A percentile compares a stretch with the other conserved stretches of the same genome.
These are phyloP conservation scores for Yamagishiella unicocca DNA, from an alignment of 139 green algal species.

Conservation along the genomic window DNA sequence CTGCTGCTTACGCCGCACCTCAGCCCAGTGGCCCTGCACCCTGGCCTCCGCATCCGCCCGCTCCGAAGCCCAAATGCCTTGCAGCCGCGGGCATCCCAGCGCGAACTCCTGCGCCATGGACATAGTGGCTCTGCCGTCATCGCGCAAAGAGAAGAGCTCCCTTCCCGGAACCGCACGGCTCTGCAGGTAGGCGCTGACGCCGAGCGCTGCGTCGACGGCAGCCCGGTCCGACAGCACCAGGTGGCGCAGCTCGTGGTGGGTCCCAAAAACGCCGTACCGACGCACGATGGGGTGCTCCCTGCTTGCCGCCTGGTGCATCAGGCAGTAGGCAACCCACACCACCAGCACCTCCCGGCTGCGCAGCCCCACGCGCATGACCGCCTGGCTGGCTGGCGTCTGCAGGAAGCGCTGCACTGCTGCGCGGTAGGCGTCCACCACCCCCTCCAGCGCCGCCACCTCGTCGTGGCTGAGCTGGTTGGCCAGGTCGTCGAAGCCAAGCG, in stretches of 20 bases:
- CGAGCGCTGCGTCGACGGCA: constrained; percentile 52
- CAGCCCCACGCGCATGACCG: constrained; percentile 56
- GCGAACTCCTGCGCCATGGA: constrained; percentile 50
- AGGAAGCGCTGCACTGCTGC: constrained; percentile 14
- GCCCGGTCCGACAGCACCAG: constrained; percentile 59
- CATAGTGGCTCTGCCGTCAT: constrained; percentile 48
- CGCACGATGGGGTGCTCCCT: constrained; percentile 29
- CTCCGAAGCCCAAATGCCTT: constrained; percentile 37
- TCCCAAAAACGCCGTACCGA: constrained; percentile 41
- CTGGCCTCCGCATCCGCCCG: constrained; percentile 32
- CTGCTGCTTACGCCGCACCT: constrained; percentile 61
- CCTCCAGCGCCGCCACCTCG: constrained; percentile 38
- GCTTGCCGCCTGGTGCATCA: constrained; percentile 5
- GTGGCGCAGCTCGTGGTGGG: constrained; percentile 59
- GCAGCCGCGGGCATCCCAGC: not conserved
- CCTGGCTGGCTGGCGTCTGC: not conserved
- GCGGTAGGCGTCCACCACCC: constrained; percentile 58
- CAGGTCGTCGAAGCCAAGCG: not conserved
- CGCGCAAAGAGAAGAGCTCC: constrained; percentile 39
- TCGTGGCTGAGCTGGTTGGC: not conserved
- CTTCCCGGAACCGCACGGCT: not conserved
- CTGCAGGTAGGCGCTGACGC: constrained; percentile 63
- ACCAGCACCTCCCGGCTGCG: constrained; percentile 63
- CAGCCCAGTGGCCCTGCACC: constrained; percentile 50
- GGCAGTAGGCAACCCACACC: constrained; percentile 64